Conservation (phyloP, 208 protist genomes). For the Wallacemonas sp. region DNA sequence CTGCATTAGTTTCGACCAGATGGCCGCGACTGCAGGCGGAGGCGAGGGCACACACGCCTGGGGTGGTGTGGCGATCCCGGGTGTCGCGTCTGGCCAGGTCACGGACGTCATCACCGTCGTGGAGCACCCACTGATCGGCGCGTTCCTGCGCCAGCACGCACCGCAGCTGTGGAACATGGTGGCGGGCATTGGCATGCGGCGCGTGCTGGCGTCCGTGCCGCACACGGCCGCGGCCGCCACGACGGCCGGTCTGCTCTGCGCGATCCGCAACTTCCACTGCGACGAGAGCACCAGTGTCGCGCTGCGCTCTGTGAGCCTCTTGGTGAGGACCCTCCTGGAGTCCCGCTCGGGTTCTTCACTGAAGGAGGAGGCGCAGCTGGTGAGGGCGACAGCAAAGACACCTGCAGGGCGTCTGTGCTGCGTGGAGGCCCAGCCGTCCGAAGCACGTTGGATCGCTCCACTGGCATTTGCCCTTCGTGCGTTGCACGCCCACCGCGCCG, state of each 20-base stretch:
- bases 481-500: background rate
- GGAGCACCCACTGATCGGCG: background rate
- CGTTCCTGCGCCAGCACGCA: background rate
- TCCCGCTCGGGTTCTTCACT: background rate
- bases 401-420: background rate
- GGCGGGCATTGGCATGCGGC: slow-evolving; percentile 4
- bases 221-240: background rate
- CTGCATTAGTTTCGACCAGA: slow-evolving; percentile 2
- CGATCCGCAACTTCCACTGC: background rate
- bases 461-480: background rate
- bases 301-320: background rate
- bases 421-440: background rate
- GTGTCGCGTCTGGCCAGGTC: background rate
- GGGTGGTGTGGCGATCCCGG: background rate
- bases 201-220: background rate
- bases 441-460: background rate
- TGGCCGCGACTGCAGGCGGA: background rate
- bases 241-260: background rate
- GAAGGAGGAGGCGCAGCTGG: background rate
- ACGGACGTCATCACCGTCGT: background rate
- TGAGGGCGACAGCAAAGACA: background rate
- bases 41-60: background rate
- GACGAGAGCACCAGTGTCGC: background rate
- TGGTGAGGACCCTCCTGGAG: background rate
- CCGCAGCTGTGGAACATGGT: slow-evolving; percentile 7